A percentile compares a stretch with the other conserved stretches of the same genome.
Evolutionary conservation across 2,329 filamentous ascomycete species (phyloP).

Genomic region (Colletotrichum liaoningense): DNA sequence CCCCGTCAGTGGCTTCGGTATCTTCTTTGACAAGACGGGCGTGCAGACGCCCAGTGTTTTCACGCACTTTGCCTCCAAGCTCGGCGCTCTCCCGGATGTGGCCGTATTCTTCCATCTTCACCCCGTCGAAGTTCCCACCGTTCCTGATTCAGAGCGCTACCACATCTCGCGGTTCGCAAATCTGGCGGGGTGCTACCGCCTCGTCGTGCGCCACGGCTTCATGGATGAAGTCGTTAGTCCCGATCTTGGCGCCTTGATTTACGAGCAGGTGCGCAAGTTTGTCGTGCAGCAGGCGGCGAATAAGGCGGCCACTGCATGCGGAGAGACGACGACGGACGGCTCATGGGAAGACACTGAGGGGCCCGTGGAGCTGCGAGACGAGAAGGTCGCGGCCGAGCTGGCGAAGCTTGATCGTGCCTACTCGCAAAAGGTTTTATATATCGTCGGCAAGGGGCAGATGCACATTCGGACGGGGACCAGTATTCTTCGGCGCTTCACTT

Average conservation of each 20-base stretch:
- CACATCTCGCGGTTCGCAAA: constrained; percentile 53
- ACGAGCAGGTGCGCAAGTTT: constrained; percentile 65
- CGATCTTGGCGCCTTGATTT: constrained; percentile 70
- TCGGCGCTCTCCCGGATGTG: constrained; percentile 74
- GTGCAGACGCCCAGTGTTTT: constrained; percentile 74
- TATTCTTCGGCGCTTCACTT: constrained; percentile 55
- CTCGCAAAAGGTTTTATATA: constrained; percentile 62
- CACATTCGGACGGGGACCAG: constrained; percentile 54
- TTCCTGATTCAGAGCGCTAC: constrained; percentile 61
- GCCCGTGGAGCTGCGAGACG: constrained; percentile 40
- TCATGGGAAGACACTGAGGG: constrained; percentile 26
- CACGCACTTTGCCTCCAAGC: constrained; percentile 78
- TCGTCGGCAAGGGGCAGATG: constrained; percentile 73
- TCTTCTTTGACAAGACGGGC: constrained; percentile 84
- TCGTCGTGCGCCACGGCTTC: constrained; percentile 79
- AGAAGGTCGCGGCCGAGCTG: constrained; percentile 49
- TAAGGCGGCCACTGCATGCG: constrained; percentile 34
- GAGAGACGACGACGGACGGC: background rate
- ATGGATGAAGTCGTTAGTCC: constrained; percentile 77
- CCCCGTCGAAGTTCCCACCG: constrained; percentile 68
- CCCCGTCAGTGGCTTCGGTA: constrained; percentile 68
- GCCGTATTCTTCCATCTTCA: constrained; percentile 82
- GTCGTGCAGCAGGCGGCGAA: constrained; percentile 50
- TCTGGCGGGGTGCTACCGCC: constrained; percentile 73
- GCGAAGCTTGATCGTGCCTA: constrained; percentile 56